Conservation (phyloP, 352 stramenopile genomes). For the Peronospora destructor region DNA sequence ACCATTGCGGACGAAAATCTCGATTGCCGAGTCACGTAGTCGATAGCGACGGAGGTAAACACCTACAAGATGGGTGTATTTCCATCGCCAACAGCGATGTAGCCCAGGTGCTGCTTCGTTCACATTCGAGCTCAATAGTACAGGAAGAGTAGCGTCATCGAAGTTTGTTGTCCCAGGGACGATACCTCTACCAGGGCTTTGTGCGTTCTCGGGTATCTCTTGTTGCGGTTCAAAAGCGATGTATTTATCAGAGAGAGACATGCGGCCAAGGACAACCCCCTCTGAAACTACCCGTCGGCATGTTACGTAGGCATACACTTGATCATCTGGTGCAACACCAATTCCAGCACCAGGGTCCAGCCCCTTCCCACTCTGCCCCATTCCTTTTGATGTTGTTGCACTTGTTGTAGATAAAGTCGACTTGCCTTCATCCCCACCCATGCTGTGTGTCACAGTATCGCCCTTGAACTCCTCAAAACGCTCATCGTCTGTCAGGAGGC, state of each 20-base stretch:
- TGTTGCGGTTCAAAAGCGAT: constrained; percentile 58
- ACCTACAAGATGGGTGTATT: constrained; percentile 63
- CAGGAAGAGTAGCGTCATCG: constrained; percentile 17
- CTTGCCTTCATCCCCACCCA: constrained; percentile 9
- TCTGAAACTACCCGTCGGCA: constrained; percentile 73
- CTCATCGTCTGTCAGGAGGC: constrained; percentile 15
- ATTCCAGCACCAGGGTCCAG: constrained; percentile 65
- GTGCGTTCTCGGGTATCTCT: constrained; percentile 13
- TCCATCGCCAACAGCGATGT: constrained; percentile 75
- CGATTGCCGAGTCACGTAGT: constrained; percentile 72
- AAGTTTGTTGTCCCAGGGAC: constrained; percentile 13
- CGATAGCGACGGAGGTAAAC: constrained; percentile 80
- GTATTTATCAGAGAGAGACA: constrained; percentile 61
- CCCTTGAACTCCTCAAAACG: constrained; percentile 22
- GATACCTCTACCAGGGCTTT: constrained; percentile 5
- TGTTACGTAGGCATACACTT: constrained; percentile 52
- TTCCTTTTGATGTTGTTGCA: constrained; percentile 12
- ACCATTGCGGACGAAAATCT: constrained; percentile 76
- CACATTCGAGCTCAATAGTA: constrained; percentile 1
- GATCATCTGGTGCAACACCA: constrained; percentile 45
- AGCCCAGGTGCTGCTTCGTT: constrained; percentile 64
- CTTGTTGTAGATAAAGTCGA: not conserved
- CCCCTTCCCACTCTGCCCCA: constrained; percentile 39
- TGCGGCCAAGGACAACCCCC: constrained; percentile 52
- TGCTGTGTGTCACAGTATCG: not conserved